Base-by-base conservation (phyloP, 1,284 basidiomycete genomes). In the Uromyces viciae-fabae region DNA sequence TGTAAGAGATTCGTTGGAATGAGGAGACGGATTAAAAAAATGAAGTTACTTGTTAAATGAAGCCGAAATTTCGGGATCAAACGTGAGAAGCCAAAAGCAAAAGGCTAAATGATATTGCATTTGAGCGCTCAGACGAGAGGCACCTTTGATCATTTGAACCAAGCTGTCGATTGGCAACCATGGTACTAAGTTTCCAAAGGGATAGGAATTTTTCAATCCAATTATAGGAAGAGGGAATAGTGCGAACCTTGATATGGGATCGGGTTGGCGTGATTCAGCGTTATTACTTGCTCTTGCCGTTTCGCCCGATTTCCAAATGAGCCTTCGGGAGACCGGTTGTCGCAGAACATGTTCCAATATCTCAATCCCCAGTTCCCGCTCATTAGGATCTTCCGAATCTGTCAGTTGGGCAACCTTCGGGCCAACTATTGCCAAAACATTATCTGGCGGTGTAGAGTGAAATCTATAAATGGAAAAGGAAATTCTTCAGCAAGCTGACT, bases 41-140 rank as follows among this genome's bases (percentile, higher is more conserved):
- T n/a, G n/a, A n/a, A n/a, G 86, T 82, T 81, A 88, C 92, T 90
- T 91, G 87, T 97, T 94, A 83, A 98, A 90, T 80, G 93, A 90
- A 82, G 92, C 90, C 0, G 95, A 93, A 43, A 96, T 90, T 54
- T 91, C 90, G 83, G 90, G 88, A 86, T 98, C 93, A 83, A 98
- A 99, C 0, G 94, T 93, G 82, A 99, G 88, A 82, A 98, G 88
- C 96, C 96, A 99, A 83, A 98, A 88, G 86, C 93, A 95, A 85
- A 94, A 94, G 46, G 91, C 91, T 58, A 94, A 91, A 87, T 96
- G 94, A 86, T 98, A 99, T 87, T 91, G 92, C 91, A 95, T 93
- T 87, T 99, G 96, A n/a, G 94, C 92, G 15, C 90, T 89, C 25
- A 91, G 90, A 22, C 66, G 64, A 22, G 46, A 36, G 22, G 43